Evolutionary conservation across 257 asterid genomes (phyloP).

Genomic region (Ilex asprella): DNA sequence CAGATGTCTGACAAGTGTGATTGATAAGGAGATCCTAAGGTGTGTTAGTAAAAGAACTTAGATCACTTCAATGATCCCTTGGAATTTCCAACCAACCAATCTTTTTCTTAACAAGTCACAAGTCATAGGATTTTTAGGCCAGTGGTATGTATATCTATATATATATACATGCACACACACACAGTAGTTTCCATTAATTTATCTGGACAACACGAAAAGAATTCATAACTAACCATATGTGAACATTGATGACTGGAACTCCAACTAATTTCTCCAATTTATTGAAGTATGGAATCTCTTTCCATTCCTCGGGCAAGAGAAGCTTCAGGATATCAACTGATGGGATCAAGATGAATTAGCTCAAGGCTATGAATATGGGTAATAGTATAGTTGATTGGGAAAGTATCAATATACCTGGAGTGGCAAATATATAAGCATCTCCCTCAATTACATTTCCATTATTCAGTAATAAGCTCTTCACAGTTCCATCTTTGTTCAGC

Average conservation of each 20-base stretch:
- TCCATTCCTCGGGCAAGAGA: constrained; percentile 88
- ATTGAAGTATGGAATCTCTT: constrained; percentile 65
- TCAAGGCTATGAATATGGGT: not conserved
- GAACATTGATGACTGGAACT: constrained; percentile 93
- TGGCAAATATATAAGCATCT: constrained; percentile 87
- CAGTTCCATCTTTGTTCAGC: constrained; percentile 66
- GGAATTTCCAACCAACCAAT: too few species aligned
- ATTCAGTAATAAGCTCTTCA: constrained; percentile 48
- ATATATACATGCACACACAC: too few species aligned
- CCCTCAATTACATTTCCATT: constrained; percentile 60
- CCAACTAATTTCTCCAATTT: constrained; percentile 85
- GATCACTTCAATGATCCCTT: too few species aligned
- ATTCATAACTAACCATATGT: constrained; percentile 60
- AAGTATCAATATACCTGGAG: constrained; percentile 61
- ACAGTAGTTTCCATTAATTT: too few species aligned
- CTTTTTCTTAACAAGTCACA: too few species aligned
- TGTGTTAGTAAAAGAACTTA: too few species aligned
- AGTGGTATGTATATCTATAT: too few species aligned
- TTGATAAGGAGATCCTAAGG: too few species aligned
- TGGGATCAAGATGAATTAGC: constrained; percentile 9
- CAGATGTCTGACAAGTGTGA: too few species aligned
- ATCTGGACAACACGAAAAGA: not conserved
- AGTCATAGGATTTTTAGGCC: too few species aligned
- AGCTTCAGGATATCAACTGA: constrained; percentile 87
- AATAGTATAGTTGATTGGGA: not conserved